A percentile compares a stretch with the other conserved stretches of the same genome.
These are phyloP conservation scores for Cystoisospora suis DNA, from an alignment of 169 alveolate species.

Conservation along the genomic window DNA sequence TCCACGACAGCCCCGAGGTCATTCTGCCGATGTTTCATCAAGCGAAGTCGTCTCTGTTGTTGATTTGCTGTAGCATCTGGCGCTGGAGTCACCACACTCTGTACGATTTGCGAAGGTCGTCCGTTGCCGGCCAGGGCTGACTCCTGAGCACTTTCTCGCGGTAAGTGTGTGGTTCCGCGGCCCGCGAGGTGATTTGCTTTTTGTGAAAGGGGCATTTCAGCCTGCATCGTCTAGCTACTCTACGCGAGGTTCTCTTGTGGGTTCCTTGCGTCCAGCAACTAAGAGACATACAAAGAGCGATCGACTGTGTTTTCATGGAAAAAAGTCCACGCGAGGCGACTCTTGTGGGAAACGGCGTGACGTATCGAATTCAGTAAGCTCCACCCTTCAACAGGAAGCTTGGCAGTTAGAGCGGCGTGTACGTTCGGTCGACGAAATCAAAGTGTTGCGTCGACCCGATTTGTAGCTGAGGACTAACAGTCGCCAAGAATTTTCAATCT, in stretches of 20 bases:
- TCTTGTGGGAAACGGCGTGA: slow-evolving; percentile 19
- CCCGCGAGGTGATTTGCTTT: not conserved
- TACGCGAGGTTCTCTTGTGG: not conserved
- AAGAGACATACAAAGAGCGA: not conserved
- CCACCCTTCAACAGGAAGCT: not conserved
- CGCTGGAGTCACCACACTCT: slow-evolving; percentile 30
- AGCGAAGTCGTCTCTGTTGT: too few relatives aligned
- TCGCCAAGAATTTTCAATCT: not conserved
- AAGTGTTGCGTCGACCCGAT: not conserved
- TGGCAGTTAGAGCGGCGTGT: not conserved
- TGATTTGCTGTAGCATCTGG: slow-evolving; percentile 8
- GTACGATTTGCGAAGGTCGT: slow-evolving; percentile 60
- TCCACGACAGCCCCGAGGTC: too few relatives aligned
- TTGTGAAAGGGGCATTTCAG: not conserved
- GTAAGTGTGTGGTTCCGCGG: slow-evolving; percentile 28
- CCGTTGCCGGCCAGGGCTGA: slow-evolving; percentile 66
- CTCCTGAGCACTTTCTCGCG: slow-evolving; percentile 46
- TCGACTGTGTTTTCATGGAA: slow-evolving; percentile 15
- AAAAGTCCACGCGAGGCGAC: slow-evolving; percentile 4
- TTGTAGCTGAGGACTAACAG: not conserved
- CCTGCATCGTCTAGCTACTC: not conserved
- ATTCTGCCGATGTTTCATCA: not conserved
- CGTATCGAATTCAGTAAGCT: not conserved
- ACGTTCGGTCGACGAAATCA: not conserved
- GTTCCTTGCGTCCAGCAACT: slow-evolving; percentile 15